Conservation (phyloP, 345 rosid species). For the Euphorbia tirucalli region DNA sequence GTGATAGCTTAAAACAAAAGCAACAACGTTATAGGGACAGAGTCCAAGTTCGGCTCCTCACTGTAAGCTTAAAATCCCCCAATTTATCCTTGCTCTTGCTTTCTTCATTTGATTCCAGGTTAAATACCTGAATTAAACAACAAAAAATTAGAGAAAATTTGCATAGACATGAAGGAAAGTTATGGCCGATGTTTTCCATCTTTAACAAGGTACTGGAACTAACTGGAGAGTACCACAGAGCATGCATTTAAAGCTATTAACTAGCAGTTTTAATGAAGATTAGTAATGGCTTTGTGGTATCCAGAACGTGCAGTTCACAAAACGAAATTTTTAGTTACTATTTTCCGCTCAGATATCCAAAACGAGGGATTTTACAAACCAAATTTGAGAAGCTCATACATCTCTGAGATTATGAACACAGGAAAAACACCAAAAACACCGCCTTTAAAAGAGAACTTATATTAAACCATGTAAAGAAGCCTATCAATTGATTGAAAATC, state of each 20-base stretch:
- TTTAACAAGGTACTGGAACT: neutral
- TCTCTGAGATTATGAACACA: neutral
- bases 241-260: neutral
- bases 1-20: neutral
- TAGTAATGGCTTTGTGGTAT: too few species aligned
- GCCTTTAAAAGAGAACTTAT: neutral
- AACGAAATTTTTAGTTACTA: neutral
- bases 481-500: neutral
- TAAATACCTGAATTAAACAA: neutral
- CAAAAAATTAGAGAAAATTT: neutral
- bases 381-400: neutral
- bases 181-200: neutral
- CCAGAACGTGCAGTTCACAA: neutral
- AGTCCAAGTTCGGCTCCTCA: neutral
- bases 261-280: too few species aligned
- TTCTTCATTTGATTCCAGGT: neutral
- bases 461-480: neutral
- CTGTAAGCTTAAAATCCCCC: neutral
- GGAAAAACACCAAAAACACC: too few species aligned
- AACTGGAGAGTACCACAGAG: neutral
- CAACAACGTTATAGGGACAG: neutral
- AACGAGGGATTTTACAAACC: neutral
- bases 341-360: neutral
- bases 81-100: neutral
- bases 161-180: neutral